Percentiles rank a stretch among this genome's conserved stretches.
These are phyloP conservation scores for Stachybotrys elegans DNA, from an alignment of 2,329 filamentous ascomycete species.

Conservation along the genomic window DNA sequence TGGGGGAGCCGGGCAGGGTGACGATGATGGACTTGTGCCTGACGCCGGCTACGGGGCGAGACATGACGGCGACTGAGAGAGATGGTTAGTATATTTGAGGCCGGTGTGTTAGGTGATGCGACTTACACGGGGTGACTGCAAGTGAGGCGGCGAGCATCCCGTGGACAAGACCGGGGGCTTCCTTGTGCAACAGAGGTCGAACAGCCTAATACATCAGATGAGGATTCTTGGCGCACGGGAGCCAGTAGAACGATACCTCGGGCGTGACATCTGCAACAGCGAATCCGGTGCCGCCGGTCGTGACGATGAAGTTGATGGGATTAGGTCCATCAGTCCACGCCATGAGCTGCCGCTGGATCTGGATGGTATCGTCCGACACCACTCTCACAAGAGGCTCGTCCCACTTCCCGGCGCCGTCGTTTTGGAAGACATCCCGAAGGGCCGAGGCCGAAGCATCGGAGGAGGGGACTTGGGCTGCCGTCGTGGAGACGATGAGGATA, in stretches of 20 bases:
- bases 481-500: slow-evolving; percentile 86
- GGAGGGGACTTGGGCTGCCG: slow-evolving; percentile 72
- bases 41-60: slow-evolving; percentile 84
- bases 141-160: slow-evolving; percentile 87
- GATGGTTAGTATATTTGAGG: slow-evolving; percentile 2
- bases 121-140: slow-evolving; percentile 81
- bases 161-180: slow-evolving; percentile 88
- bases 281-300: slow-evolving; percentile 92
- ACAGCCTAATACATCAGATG: no score
- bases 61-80: slow-evolving; percentile 86
- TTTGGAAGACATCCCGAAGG: slow-evolving; percentile 64
- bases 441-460: slow-evolving; percentile 68
- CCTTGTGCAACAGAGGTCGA: slow-evolving; percentile 71
- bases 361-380: slow-evolving; percentile 67
- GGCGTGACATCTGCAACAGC: slow-evolving; percentile 80
- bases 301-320: slow-evolving; percentile 70
- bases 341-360: slow-evolving; percentile 71
- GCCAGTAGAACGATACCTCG: slow-evolving; percentile 59
- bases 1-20: slow-evolving; percentile 90
- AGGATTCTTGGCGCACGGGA: no score
- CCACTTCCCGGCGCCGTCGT: slow-evolving; percentile 68
- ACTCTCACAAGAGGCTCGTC: slow-evolving; percentile 63
- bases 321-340: slow-evolving; percentile 66
- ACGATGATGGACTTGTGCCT: slow-evolving; percentile 76
- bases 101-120: slow-evolving; percentile 15